These are phyloP conservation scores for Domatiomyces catenatus DNA, from an alignment of 2,329 filamentous ascomycete genomes.

Conservation along the genomic window DNA sequence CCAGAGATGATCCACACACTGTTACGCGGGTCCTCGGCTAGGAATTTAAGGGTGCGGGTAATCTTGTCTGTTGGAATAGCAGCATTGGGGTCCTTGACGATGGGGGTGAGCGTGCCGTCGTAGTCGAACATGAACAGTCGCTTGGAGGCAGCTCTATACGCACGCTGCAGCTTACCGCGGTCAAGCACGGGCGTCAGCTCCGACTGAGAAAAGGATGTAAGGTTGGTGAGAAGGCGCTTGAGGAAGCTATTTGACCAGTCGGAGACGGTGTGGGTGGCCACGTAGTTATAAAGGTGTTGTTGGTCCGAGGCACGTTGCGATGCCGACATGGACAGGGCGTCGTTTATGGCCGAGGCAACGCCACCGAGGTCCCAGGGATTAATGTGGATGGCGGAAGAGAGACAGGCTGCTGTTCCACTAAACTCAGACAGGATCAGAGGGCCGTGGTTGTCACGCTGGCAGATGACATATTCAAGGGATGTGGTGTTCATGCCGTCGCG, in stretches of 20 bases:
- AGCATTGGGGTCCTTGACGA: constrained; percentile 78
- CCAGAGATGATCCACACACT: constrained; percentile 98
- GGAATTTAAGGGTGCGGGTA: constrained; percentile 59
- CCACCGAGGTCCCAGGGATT: constrained; percentile 87
- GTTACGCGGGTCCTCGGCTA: constrained; percentile 68
- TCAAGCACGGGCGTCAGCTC: constrained; percentile 72
- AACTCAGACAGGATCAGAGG: constrained; percentile 93
- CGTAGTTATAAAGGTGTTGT: constrained; percentile 61
- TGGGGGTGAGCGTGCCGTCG: constrained; percentile 88
- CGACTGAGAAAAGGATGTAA: constrained; percentile 60
- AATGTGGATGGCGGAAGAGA: constrained; percentile 80
- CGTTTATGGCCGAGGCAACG: constrained; percentile 69
- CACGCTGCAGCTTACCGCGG: constrained; percentile 51
- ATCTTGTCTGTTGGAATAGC: constrained; percentile 77
- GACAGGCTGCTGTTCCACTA: constrained; percentile 76
- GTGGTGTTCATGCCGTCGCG: constrained; percentile 97
- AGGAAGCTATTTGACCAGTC: constrained; percentile 71
- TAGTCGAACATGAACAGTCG: constrained; percentile 98
- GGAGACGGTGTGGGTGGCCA: constrained; percentile 72
- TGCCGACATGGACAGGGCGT: constrained; percentile 60
- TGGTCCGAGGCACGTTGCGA: constrained; percentile 56
- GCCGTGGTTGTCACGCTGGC: constrained; percentile 72
- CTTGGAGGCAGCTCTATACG: constrained; percentile 60
- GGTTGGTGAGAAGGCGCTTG: constrained; percentile 61
- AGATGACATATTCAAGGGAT: constrained; percentile 84